These are phyloP conservation scores for Phaeosphaeria sp. DNA, from an alignment of 2,329 filamentous ascomycete genomes.

Conservation along the genomic window DNA sequence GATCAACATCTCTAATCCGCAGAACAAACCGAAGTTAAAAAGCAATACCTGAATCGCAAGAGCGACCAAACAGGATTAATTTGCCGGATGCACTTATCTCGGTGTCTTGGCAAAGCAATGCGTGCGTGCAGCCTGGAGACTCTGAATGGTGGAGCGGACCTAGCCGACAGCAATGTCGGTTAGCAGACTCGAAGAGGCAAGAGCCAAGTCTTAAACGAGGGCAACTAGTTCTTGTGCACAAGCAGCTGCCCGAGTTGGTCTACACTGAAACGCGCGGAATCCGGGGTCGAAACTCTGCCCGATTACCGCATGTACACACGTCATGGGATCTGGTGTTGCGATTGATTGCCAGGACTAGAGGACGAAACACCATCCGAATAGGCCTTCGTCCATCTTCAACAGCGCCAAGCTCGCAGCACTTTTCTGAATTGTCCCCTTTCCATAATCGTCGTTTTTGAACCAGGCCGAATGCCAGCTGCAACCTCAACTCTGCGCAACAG, in stretches of 20 bases:
- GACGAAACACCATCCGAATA: background rate
- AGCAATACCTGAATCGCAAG: background rate
- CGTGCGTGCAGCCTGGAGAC: background rate
- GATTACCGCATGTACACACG: background rate
- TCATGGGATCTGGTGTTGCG: background rate
- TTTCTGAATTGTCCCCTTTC: background rate
- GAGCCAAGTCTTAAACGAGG: constrained; percentile 6
- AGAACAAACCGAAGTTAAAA: background rate
- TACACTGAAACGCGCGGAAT: background rate
- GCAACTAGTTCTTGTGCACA: background rate
- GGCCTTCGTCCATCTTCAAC: background rate
- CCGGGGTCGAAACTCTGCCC: constrained; percentile 1
- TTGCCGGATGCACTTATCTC: background rate
- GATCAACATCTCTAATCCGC: background rate
- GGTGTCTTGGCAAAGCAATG: constrained; percentile 1
- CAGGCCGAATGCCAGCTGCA: constrained; percentile 1
- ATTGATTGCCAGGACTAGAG: background rate
- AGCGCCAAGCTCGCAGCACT: background rate
- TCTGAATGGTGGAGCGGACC: background rate
- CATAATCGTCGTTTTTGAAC: background rate
- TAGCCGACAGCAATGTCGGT: background rate
- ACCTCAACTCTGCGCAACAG: background rate
- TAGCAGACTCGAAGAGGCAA: constrained; percentile 5
- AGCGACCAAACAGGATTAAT: background rate
- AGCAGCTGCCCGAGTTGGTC: constrained; percentile 2